phyloP scores from a whole-genome alignment of 768 basidiomycete species.

The Calocybe gangraenosa region DNA sequence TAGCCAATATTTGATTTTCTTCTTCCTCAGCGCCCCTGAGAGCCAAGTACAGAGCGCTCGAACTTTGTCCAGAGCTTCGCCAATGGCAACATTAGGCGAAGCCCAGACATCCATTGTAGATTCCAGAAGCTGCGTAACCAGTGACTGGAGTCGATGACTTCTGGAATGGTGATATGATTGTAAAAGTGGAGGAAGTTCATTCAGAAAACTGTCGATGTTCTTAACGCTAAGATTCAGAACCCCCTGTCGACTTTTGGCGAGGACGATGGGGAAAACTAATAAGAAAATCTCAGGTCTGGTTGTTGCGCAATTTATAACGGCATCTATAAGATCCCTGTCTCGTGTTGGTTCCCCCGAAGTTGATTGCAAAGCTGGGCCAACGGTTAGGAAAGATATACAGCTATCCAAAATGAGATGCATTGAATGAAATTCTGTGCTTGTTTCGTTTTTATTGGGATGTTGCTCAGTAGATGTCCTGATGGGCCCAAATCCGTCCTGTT shows the following conservation, averaged over 20 bases:
- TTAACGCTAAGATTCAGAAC: constrained; percentile 48
- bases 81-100: constrained; percentile 21
- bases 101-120: constrained; percentile 64
- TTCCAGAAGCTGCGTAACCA: constrained; percentile 59
- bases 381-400: constrained; percentile 58
- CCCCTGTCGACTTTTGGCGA: constrained; percentile 51
- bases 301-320: constrained; percentile 43
- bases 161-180: constrained; percentile 48
- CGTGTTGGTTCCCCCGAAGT: constrained; percentile 53
- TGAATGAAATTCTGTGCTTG: constrained; percentile 22
- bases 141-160: constrained; percentile 47
- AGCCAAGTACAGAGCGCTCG: constrained; percentile 53
- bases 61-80: constrained; percentile 40
- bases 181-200: constrained; percentile 50
- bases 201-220: constrained; percentile 50
- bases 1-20: constrained; percentile 56
- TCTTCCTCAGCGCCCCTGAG: constrained; percentile 34
- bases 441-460: constrained; percentile 24
- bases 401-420: constrained; percentile 38
- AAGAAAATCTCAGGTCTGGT: constrained; percentile 49
- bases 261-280: constrained; percentile 50
- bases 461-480: constrained; percentile 36
- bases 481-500: constrained; percentile 56
- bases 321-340: constrained; percentile 55
- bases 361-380: constrained; percentile 61